These are phyloP conservation scores for Sextonia rubra DNA, from an alignment of 164 flowering plant species.

Conservation along the genomic window DNA sequence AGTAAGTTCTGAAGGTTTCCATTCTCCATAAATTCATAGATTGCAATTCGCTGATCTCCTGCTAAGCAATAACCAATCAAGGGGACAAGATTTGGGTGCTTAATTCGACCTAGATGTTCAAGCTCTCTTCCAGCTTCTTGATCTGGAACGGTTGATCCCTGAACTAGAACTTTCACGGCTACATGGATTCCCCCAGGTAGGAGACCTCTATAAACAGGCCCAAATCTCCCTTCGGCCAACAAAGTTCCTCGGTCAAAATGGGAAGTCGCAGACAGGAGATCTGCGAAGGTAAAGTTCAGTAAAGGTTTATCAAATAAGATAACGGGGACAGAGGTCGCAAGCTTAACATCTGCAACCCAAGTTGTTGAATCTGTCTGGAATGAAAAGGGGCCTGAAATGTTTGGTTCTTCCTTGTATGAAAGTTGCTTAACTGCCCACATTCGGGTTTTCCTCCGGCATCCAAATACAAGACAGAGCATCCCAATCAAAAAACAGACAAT, in stretches of 20 bases:
- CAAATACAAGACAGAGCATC: constrained; percentile 55
- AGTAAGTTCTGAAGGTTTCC: constrained; percentile 81
- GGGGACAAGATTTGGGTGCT: constrained; percentile 87
- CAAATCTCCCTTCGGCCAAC: constrained; percentile 81
- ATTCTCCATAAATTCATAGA: constrained; percentile 87
- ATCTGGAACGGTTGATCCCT: constrained; percentile 70
- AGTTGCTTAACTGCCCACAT: constrained; percentile 60
- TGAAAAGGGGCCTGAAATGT: constrained; percentile 79
- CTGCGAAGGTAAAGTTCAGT: constrained; percentile 75
- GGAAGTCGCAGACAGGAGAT: constrained; percentile 82
- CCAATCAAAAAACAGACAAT: constrained; percentile 48
- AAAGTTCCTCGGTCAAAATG: constrained; percentile 73
- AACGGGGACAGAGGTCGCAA: constrained; percentile 67
- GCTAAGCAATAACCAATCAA: constrained; percentile 83
- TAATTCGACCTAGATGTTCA: constrained; percentile 68
- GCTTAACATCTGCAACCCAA: constrained; percentile 90
- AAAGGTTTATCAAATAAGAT: constrained; percentile 86
- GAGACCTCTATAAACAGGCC: constrained; percentile 82
- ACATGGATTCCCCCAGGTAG: constrained; percentile 87
- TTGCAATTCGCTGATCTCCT: constrained; percentile 79
- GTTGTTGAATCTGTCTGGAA: constrained; percentile 87
- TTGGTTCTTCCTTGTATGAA: constrained; percentile 63
- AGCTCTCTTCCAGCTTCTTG: constrained; percentile 78
- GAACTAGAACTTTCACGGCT: constrained; percentile 80
- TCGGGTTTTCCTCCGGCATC: constrained; percentile 52